A percentile compares a stretch with the other conserved stretches of the same genome.
phyloP scores from a whole-genome alignment of 768 basidiomycete species.

The Pleurotus ostreatus region DNA sequence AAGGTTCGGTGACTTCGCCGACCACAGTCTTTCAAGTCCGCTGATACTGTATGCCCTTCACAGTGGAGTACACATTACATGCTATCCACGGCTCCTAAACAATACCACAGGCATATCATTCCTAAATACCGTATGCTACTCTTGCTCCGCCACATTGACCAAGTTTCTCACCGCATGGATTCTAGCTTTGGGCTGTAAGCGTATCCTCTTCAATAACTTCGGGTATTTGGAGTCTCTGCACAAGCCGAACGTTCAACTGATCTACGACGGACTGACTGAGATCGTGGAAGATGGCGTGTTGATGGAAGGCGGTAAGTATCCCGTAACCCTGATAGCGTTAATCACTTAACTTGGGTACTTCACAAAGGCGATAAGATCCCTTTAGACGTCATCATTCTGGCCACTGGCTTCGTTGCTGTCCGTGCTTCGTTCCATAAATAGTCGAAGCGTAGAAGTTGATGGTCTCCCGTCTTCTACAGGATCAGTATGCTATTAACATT shows the following conservation, averaged over 20 bases:
- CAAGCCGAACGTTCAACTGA: slow-evolving; percentile 41
- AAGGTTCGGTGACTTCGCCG: not conserved
- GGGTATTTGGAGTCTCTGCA: slow-evolving; percentile 41
- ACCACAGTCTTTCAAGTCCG: not conserved
- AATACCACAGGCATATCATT: slow-evolving; percentile 40
- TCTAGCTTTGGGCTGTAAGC: slow-evolving; percentile 49
- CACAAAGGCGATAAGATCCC: slow-evolving; percentile 29
- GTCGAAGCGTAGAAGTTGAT: not conserved
- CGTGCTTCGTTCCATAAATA: not conserved
- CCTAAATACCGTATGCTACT: slow-evolving; percentile 41
- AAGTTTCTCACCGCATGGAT: not conserved
- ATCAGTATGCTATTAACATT: slow-evolving; percentile 29
- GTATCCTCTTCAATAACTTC: slow-evolving; percentile 42
- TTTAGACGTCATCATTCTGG: slow-evolving; percentile 37
- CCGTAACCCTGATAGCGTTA: not conserved
- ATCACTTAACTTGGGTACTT: too few relatives aligned
- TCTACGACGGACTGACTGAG: slow-evolving; percentile 34
- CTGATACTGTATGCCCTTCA: not conserved
- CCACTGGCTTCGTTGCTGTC: slow-evolving; percentile 32
- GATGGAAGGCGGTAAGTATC: slow-evolving; percentile 30
- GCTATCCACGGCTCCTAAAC: slow-evolving; percentile 32
- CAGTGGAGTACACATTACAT: slow-evolving; percentile 31
- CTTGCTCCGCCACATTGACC: not conserved
- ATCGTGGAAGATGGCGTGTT: slow-evolving; percentile 39
- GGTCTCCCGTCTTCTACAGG: slow-evolving; percentile 14